phyloP scores from a whole-genome alignment of 345 rosid species.

The Capsella bursapastoris region DNA sequence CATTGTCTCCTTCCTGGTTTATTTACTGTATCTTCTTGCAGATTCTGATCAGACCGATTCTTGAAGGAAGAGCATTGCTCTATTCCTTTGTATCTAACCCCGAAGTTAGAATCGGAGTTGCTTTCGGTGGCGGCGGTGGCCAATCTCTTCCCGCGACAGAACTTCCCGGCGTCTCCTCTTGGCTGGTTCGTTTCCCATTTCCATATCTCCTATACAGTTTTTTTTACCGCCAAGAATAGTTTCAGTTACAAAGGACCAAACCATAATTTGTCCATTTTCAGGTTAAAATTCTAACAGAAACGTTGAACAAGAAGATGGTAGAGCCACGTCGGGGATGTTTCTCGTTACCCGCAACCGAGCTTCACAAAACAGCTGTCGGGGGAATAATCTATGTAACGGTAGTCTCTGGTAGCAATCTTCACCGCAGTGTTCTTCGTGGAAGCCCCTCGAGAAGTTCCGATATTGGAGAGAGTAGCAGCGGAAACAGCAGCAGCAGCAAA shows the following conservation, averaged over 20 bases:
- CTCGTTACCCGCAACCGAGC: constrained; percentile 73
- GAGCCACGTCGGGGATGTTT: constrained; percentile 88
- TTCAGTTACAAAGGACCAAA: constrained; percentile 4
- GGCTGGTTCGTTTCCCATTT: constrained; percentile 71
- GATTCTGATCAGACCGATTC: constrained; percentile 84
- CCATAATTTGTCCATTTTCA: constrained; percentile 31
- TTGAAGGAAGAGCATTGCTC: constrained; percentile 82
- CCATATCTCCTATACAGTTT: not conserved
- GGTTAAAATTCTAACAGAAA: constrained; percentile 82
- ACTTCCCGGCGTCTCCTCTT: constrained; percentile 96
- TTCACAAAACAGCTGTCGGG: constrained; percentile 83
- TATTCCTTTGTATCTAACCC: constrained; percentile 86
- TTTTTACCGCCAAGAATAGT: constrained; percentile 15
- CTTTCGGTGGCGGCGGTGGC: constrained; percentile 98
- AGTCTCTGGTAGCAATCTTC: constrained; percentile 71
- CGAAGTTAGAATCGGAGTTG: constrained; percentile 85
- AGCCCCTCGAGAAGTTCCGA: constrained; percentile 68
- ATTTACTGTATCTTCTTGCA: constrained; percentile 46
- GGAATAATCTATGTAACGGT: constrained; percentile 81
- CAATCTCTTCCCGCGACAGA: constrained; percentile 92
- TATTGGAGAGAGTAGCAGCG: constrained; percentile 41
- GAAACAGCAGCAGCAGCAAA: constrained; percentile 53
- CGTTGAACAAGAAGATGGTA: constrained; percentile 88
- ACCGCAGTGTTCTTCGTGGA: constrained; percentile 58
- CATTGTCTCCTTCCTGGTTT: not conserved